A percentile compares a stretch with the other conserved stretches of the same genome.
Evolutionary conservation across 2,329 filamentous ascomycete genomes (phyloP).

Genomic region (Mycogone perniciosa): DNA sequence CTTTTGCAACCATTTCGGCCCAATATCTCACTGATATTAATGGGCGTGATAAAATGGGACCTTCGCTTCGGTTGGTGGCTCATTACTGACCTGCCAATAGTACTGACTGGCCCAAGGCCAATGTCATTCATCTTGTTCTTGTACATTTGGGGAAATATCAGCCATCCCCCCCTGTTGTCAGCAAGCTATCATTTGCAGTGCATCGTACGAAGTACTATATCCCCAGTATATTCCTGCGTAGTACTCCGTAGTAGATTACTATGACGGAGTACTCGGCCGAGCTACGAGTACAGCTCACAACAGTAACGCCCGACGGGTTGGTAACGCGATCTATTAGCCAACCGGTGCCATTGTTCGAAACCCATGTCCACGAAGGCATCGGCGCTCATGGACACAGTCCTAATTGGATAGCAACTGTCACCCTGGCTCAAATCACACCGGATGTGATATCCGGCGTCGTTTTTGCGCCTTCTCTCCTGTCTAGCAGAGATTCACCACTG

Average conservation of each 20-base stretch:
- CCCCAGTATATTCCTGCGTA: too few relatives aligned
- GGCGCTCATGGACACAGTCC: background rate
- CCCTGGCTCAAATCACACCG: conserved; percentile 2
- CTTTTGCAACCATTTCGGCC: too few relatives aligned
- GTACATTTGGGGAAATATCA: too few relatives aligned
- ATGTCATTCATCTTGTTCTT: too few relatives aligned
- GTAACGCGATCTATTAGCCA: conserved; percentile 1
- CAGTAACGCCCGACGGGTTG: conserved; percentile 6
- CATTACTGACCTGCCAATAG: background rate
- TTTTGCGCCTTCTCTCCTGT: background rate
- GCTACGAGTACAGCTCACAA: background rate
- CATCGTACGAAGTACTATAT: too few relatives aligned
- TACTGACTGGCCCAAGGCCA: background rate
- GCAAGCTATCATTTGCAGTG: too few relatives aligned
- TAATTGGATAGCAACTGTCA: conserved; percentile 4
- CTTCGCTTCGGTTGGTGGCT: background rate
- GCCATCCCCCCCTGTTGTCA: too few relatives aligned
- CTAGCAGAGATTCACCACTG: background rate
- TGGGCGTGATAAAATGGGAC: background rate
- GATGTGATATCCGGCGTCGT: conserved; percentile 1
- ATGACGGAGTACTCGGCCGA: too few relatives aligned
- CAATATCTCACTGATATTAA: too few relatives aligned
- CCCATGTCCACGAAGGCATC: background rate
- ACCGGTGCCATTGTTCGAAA: background rate
- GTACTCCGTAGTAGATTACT: too few relatives aligned